Base-by-base conservation (phyloP, 306 rosid genomes). In the Cicer chorassanicum region DNA sequence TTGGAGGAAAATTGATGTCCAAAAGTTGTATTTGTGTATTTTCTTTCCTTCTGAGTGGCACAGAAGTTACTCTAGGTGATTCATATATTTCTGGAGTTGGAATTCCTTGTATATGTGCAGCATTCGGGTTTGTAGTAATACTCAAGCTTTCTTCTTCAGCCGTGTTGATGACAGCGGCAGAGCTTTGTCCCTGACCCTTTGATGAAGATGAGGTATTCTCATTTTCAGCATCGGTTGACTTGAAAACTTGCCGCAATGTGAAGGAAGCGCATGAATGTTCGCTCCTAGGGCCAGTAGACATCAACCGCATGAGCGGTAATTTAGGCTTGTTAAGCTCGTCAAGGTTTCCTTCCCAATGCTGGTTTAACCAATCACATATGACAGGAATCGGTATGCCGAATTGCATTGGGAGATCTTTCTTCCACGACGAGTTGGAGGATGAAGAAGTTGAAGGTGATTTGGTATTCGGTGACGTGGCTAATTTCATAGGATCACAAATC, bases 261-360 rank as follows among this genome's bases (percentile, higher is more conserved):
- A 95, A 95, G 74, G 99, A 95, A 73, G 96, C 79, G 61, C 96
- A 92, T 1, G 97, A 92, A 82, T 89, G 98, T 74, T 95, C 99
- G 66, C 97, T 95, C 80, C 84, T 95, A 24, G 81, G 92, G 39
- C 96, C 96, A 0, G 90, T 44, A 14, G 99, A 90, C 99, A 92
- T 90, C 78, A 95, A 83, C 11, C 98, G 88, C 38, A 92, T 95
- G 68, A 95, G 86, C 1, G 97, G 99, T 78, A 88, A 70, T 76
- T 90, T 92, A 7, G 99, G 99, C 74, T 95, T 95, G 90, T 89
- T 92, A 72, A 95, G 98, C 36, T 95, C 99, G 50, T 95, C 98
- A 39, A 95, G 98, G 81, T 87, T 92, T 16, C 99, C 99, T 78
- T 92, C 99, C 99, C 99, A 95, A 15, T 95, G 98, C 88, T 95